Percentiles rank a stretch among this genome's conserved stretches.
Evolutionary conservation across 192 early-diverging fungal genomes (phyloP).

Genomic region (Coemansia sp.): DNA sequence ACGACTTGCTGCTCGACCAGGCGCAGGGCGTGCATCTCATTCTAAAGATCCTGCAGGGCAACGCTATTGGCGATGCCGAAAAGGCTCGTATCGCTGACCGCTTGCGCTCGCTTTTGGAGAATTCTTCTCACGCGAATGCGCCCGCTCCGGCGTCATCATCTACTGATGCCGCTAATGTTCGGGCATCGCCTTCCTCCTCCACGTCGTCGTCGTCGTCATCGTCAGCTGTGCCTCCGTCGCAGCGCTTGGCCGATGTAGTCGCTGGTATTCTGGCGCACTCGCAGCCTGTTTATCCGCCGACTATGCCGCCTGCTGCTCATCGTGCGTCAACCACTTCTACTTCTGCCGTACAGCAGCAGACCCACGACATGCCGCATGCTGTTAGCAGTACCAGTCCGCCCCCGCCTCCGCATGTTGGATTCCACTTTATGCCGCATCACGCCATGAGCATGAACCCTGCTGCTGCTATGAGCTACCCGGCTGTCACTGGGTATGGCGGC

Average conservation of each 20-base stretch:
- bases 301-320: slow-evolving; percentile 6
- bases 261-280: slow-evolving; percentile 24
- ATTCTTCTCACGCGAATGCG: background rate
- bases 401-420: slow-evolving; percentile 27
- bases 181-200: background rate
- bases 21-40: slow-evolving; percentile 84
- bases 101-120: slow-evolving; percentile 21
- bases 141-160: background rate
- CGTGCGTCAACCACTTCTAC: background rate
- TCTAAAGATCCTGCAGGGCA: slow-evolving; percentile 85
- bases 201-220: background rate
- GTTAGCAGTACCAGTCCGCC: slow-evolving; percentile 15
- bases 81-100: slow-evolving; percentile 74
- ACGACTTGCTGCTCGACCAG: slow-evolving; percentile 76
- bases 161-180: background rate
- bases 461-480: slow-evolving; percentile 49
- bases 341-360: background rate
- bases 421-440: slow-evolving; percentile 19
- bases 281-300: slow-evolving; percentile 34
- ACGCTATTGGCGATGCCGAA: slow-evolving; percentile 75
- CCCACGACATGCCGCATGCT: slow-evolving; percentile 1
- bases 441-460: background rate
- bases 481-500: slow-evolving; percentile 37
- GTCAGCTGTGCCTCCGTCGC: slow-evolving; percentile 10
- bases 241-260: slow-evolving; percentile 34